phyloP scores from a whole-genome alignment of 164 flowering plant genomes.

The Stephania cephalantha region DNA sequence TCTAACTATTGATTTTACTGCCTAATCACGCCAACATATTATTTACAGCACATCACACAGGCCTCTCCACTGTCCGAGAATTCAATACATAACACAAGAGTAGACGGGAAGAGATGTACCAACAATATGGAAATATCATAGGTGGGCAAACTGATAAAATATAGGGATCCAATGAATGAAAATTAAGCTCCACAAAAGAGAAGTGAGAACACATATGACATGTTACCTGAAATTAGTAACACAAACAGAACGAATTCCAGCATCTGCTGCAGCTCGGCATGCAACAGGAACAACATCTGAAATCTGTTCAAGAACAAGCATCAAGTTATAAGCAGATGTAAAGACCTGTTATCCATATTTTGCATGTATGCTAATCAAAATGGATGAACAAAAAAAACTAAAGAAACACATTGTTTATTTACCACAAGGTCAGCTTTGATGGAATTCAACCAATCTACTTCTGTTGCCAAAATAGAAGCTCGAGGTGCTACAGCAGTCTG shows the following conservation, averaged over 20 bases:
- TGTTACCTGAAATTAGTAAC: slow-evolving; percentile 90
- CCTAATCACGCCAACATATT: neutral
- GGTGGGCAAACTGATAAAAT: neutral
- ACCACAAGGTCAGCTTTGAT: slow-evolving; percentile 98
- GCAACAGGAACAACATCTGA: slow-evolving; percentile 99
- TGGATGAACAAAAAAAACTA: neutral
- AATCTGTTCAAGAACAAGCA: slow-evolving; percentile 35
- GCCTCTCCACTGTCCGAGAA: neutral
- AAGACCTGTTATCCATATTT: neutral
- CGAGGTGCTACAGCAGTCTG: slow-evolving; percentile 94
- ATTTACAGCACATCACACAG: neutral
- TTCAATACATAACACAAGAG: neutral
- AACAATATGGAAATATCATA: neutral
- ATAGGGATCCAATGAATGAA: neutral
- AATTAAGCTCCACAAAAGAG: neutral
- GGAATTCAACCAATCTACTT: slow-evolving; percentile 85
- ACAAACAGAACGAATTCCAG: slow-evolving; percentile 96
- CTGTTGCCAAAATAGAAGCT: slow-evolving; percentile 68
- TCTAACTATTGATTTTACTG: no score
- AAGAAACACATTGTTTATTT: slow-evolving; percentile 11
- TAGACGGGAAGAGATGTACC: neutral
- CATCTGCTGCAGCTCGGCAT: slow-evolving; percentile 98
- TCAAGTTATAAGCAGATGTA: neutral
- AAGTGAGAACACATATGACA: neutral
- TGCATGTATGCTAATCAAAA: neutral